Evolutionary conservation across 805 yeast species (phyloP), one percentile per base, ranked within the genome.

Genomic region (Grigorovia jiainica): DNA sequence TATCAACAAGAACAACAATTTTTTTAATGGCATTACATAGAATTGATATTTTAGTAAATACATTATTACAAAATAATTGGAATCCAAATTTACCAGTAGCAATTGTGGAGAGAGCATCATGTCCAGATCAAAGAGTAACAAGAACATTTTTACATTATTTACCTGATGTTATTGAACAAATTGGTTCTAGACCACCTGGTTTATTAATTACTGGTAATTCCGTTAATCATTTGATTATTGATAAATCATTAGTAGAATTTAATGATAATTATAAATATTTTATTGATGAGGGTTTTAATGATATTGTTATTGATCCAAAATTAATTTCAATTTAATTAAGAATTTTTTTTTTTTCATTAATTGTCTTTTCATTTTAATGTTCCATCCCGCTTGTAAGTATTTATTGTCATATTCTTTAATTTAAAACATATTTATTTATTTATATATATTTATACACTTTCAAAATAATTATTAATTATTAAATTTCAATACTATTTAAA

Each of bases 101-200:
- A 2, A 78, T 89, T 18, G 77, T 90, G 2, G 97, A 90, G 60
- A 71, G 97, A 44, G 95, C 96, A 0, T 79, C 92, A 13, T 87
- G 97, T 61, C 87, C 92, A 0, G 97, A 89, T 57, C 97, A 90
- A 64, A 64, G 97, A 43, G 72, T 89, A 5, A 77, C 87, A 3
- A 68, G 95, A 47, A 84, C 96, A 0, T 72, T 76, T 0, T 64
- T 90, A 35, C 68, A 70, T 40, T 64, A 81, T 47, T 76, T 87
- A 1, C 81, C 82, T 0, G 78, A 71, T 34, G 94, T 92, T 1
- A 75, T 87, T 1, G 81, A 81, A 47, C 75, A 75, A 23, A 73
- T 77, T 35, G 97, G 95, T 0, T 79, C 92, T 10, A 70, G 95
- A 47, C 97, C 97, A 0, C 97, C 97, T 0, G 97, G 97, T 0